Conservation (phyloP, 2,329 filamentous ascomycete genomes). For the Alternaria hordeiaustralica region DNA sequence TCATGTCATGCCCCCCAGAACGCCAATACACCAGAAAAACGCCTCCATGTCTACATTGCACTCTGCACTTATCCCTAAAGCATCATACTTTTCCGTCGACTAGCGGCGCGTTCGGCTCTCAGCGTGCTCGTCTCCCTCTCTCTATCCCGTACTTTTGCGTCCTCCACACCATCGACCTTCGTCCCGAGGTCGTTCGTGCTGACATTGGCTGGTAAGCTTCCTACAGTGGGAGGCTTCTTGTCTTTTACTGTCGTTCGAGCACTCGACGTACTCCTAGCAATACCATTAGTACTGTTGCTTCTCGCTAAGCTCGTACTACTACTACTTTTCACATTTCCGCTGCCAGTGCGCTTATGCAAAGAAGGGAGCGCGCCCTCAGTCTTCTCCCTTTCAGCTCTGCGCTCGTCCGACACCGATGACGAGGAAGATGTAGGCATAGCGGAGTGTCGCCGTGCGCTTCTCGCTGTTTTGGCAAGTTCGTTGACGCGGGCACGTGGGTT, state of each 20-base stretch:
- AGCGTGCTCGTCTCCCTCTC: conserved; percentile 26
- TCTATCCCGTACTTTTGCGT: conserved; percentile 12
- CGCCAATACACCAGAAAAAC: neutral
- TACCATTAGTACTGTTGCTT: conserved; percentile 20
- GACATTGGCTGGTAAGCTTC: conserved; percentile 7
- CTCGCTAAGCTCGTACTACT: conserved; percentile 16
- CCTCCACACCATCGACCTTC: conserved; percentile 12
- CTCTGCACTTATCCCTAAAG: conserved; percentile 30
- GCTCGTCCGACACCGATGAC: conserved; percentile 15
- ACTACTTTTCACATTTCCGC: conserved; percentile 29
- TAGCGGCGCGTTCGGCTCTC: conserved; percentile 47
- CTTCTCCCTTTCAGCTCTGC: conserved; percentile 21
- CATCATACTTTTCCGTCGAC: conserved; percentile 53
- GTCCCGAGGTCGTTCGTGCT: conserved; percentile 20
- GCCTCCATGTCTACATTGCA: conserved; percentile 3
- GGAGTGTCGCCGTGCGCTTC: conserved; percentile 43
- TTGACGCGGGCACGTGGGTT: conserved; percentile 30
- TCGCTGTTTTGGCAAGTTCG: conserved; percentile 38
- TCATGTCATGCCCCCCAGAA: neutral
- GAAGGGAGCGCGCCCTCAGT: conserved; percentile 25
- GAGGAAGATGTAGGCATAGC: conserved; percentile 28
- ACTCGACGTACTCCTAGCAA: conserved; percentile 14
- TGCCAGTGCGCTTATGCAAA: conserved; percentile 37
- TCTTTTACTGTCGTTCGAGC: conserved; percentile 25
- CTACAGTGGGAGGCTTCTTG: conserved; percentile 10